Evolutionary conservation across 2,329 filamentous ascomycete species (phyloP).

Genomic region (Gaeumannomyces tritici): DNA sequence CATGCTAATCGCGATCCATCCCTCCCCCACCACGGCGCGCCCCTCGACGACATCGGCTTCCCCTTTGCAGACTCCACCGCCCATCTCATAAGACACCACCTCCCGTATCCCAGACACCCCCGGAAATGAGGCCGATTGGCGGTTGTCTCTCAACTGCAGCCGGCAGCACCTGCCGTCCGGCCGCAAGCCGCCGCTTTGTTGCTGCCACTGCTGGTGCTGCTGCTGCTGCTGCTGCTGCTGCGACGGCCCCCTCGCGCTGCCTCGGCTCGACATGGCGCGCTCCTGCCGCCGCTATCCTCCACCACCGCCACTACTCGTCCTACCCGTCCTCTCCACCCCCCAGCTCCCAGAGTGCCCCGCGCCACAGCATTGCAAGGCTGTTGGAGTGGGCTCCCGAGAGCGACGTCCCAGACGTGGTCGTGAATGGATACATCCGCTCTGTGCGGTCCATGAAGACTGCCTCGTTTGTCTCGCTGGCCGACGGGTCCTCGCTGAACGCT

Average conservation of each 20-base stretch:
- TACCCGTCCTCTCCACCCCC: not conserved
- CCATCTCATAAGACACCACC: not conserved
- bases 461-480: conserved; percentile 75
- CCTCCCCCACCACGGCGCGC: not conserved
- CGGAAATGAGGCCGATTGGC: conserved; percentile 3
- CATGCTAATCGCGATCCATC: not conserved
- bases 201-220: not conserved
- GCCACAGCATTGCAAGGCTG: conserved; percentile 43
- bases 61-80: not conserved
- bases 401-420: conserved; percentile 38
- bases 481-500: conserved; percentile 72
- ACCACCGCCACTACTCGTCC: not conserved
- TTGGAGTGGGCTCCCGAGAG: conserved; percentile 40
- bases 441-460: conserved; percentile 78
- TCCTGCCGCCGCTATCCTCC: not conserved
- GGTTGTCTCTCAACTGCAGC: not conserved
- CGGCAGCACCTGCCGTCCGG: not conserved
- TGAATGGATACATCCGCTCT: conserved; percentile 75
- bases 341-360: conserved; percentile 12
- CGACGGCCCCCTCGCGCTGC: not conserved
- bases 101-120: not conserved
- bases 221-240: too few species aligned
- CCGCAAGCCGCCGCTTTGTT: not conserved
- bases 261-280: not conserved
- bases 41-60: not conserved